Conservation (phyloP, 176 grass and related monocot genomes). For the Avena sativa region DNA sequence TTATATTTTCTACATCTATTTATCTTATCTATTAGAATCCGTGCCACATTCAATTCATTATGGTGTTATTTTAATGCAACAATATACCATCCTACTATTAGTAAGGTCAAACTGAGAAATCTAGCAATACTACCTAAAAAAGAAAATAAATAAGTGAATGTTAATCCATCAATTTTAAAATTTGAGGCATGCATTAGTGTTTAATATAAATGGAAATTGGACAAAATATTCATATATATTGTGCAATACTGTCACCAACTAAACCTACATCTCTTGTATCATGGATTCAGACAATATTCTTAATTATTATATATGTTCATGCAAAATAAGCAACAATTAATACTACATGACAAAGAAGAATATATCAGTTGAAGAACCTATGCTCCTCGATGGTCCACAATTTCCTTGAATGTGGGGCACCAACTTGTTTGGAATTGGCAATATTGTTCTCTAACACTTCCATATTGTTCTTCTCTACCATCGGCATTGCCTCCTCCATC, state of each 20-base stretch:
- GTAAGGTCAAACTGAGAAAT: neutral
- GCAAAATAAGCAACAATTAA: neutral
- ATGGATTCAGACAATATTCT: too few species aligned
- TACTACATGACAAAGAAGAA: neutral
- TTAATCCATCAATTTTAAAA: neutral
- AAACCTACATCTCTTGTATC: too few species aligned
- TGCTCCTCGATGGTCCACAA: slow-evolving; percentile 42
- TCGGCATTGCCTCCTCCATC: too few species aligned
- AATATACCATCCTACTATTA: neutral
- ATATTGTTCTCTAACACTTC: neutral
- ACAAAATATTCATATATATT: too few species aligned
- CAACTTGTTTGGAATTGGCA: neutral
- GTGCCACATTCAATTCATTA: neutral
- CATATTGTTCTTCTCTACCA: too few species aligned
- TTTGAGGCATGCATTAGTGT: neutral
- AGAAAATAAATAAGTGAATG: neutral
- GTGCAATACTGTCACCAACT: too few species aligned
- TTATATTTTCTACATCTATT: neutral
- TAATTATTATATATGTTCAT: too few species aligned
- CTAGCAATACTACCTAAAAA: neutral
- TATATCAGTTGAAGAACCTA: slow-evolving; percentile 7
- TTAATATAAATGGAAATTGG: neutral
- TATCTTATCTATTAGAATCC: neutral
- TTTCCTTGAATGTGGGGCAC: neutral
- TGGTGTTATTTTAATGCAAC: neutral